Evolutionary conservation across 2,329 filamentous ascomycete genomes (phyloP).

Genomic region (Sporothrix protearum): DNA sequence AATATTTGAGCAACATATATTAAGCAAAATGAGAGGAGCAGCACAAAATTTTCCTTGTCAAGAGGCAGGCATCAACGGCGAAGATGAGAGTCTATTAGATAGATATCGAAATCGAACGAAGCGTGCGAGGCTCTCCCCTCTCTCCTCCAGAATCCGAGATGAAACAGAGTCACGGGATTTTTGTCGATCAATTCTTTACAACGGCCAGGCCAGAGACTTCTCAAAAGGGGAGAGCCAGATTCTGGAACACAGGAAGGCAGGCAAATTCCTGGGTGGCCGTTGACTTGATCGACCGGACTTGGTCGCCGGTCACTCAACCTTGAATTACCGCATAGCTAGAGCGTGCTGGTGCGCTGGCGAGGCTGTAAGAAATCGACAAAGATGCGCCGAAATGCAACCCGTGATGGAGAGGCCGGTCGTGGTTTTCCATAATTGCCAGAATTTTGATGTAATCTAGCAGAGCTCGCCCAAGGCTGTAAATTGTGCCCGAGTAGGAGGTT

Average conservation of each 20-base stretch:
- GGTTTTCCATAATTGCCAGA: not conserved
- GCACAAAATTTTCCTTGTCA: not conserved
- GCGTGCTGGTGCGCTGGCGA: not conserved
- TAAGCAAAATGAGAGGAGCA: not conserved
- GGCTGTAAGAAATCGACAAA: not conserved
- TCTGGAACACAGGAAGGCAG: not conserved
- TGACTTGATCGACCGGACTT: not conserved
- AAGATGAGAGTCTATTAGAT: not conserved
- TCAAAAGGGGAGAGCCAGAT: not conserved
- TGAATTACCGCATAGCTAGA: not conserved
- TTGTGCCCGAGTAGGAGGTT: not conserved
- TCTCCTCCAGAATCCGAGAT: not conserved
- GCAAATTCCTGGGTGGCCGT: not conserved
- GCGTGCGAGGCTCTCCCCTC: not conserved
- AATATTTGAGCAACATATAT: not conserved
- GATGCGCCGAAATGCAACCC: not conserved
- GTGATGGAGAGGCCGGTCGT: not conserved
- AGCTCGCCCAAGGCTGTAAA: not conserved
- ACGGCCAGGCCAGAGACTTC: not conserved
- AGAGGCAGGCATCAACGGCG: not conserved
- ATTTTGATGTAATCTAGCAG: not conserved
- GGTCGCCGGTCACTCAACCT: not conserved
- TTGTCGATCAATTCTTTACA: not conserved
- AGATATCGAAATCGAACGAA: not conserved
- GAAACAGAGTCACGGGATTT: conserved; percentile 4